Evolutionary conservation across 331 rosid genomes (phyloP), one percentile per base, ranked within the genome.

Genomic region (Rosa hybrid): DNA sequence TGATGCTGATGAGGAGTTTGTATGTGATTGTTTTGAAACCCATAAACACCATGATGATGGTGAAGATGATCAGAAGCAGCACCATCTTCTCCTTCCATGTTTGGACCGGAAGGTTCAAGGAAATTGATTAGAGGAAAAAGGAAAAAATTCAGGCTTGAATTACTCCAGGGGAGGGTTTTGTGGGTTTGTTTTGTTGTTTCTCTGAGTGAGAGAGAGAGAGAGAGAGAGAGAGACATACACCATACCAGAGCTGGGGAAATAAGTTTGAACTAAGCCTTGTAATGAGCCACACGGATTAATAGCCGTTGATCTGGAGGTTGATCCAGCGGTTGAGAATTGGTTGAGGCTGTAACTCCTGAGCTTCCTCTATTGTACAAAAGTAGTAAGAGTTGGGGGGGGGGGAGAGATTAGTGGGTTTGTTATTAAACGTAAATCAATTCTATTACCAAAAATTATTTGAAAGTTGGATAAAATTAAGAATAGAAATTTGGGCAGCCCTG

Each of bases 341-440:
- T 34, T 16, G 57, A 81, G 50, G 69, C 3, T 81, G 95, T 86
- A 91, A 94, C 97, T 86, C 92, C 86, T 90, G 76, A 83, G 80
- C 87, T 92, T 89, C 98, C 83, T 60, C 82, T 73, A 75, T 74
- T 48, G 73, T 38, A 71, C 83, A 78, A 84, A 86, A 84, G 82
- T 81, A 45, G 83, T 81, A 46, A 62, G 77, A 62, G 65, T 65
- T 78, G 67, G 30, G 30, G 87, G 89, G n/a, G 71, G 68, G 87
- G 89, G 92, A 84, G 90, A 87, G 87, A 92, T 94, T 86, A 85
- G 82, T 84, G 97, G 85, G 20, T 79, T 73, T 68, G 81, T 57
- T 74, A 81, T 86, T 78, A 44, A 85, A 44, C 18, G 17, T 78
- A 34, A 59, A 39, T 41, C 13, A 20, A 5, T 42, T 41, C 21